phyloP scores from a whole-genome alignment of 352 stramenopile genomes.

The Plasmopara viticola region DNA sequence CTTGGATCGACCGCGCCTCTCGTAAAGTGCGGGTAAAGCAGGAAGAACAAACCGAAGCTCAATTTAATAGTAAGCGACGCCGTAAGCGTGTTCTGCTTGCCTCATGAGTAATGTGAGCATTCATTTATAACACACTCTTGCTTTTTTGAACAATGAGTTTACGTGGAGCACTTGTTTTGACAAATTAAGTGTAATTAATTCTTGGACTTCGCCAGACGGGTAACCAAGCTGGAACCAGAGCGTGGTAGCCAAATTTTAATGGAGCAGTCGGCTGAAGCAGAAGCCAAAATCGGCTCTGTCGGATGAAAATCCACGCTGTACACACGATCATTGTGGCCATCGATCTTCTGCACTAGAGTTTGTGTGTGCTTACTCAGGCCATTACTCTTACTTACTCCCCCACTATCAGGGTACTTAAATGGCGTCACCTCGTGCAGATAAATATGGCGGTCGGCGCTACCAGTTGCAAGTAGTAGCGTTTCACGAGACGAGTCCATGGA shows the following conservation, averaged over 20 bases:
- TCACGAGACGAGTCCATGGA: slow-evolving; percentile 44
- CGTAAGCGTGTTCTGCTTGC: slow-evolving; percentile 59
- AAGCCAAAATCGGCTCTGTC: slow-evolving; percentile 78
- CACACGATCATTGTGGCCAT: slow-evolving; percentile 82
- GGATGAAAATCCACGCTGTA: slow-evolving; percentile 88
- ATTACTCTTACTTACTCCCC: slow-evolving; percentile 12
- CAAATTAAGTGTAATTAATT: slow-evolving; percentile 18
- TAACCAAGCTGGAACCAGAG: slow-evolving; percentile 31
- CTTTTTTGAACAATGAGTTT: slow-evolving; percentile 7
- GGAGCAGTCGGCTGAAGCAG: slow-evolving; percentile 76
- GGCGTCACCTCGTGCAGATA: slow-evolving; percentile 82
- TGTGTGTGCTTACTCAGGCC: slow-evolving; percentile 32
- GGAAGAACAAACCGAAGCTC: slow-evolving; percentile 80
- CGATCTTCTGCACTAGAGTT: slow-evolving; percentile 77
- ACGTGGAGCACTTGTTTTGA: not conserved
- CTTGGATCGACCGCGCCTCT: slow-evolving; percentile 82
- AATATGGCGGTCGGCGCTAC: slow-evolving; percentile 83
- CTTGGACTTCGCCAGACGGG: slow-evolving; percentile 57
- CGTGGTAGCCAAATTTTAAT: slow-evolving; percentile 85
- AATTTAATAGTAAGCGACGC: slow-evolving; percentile 65
- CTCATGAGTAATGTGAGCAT: slow-evolving; percentile 19
- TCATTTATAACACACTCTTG: slow-evolving; percentile 23
- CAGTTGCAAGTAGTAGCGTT: slow-evolving; percentile 75
- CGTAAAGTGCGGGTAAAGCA: slow-evolving; percentile 89
- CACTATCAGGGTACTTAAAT: slow-evolving; percentile 33